phyloP scores from a whole-genome alignment of 352 stramenopile species.

The Pythium graminicola region DNA sequence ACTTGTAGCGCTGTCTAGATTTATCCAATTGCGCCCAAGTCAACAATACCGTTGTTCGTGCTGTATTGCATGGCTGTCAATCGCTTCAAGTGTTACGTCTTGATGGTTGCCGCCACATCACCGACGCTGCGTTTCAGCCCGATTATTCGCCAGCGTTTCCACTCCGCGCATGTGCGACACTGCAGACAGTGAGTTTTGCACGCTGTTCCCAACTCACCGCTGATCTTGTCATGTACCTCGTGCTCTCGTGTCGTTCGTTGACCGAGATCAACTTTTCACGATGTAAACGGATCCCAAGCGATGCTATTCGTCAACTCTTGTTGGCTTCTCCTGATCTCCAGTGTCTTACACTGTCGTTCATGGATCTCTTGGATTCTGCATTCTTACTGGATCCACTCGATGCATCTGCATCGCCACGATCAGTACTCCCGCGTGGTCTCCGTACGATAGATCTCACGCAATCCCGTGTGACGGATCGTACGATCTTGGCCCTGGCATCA shows the following conservation, averaged over 20 bases:
- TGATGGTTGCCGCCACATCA: slow-evolving; percentile 83
- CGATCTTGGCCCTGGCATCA: slow-evolving; percentile 52
- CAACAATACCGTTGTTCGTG: slow-evolving; percentile 78
- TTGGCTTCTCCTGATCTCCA: slow-evolving; percentile 50
- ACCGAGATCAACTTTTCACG: slow-evolving; percentile 75
- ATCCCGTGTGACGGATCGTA: slow-evolving; percentile 59
- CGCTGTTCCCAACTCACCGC: slow-evolving; percentile 78
- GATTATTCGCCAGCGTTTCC: slow-evolving; percentile 69
- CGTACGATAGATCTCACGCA: slow-evolving; percentile 66
- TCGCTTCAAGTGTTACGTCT: slow-evolving; percentile 73
- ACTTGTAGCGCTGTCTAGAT: slow-evolving; percentile 66
- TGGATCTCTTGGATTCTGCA: slow-evolving; percentile 63
- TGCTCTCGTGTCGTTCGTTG: slow-evolving; percentile 70
- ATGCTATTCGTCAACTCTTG: slow-evolving; percentile 65
- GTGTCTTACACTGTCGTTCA: slow-evolving; percentile 78
- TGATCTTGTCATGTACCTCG: slow-evolving; percentile 68
- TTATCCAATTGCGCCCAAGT: slow-evolving; percentile 83
- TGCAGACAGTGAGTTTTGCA: slow-evolving; percentile 72
- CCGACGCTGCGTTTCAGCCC: slow-evolving; percentile 79
- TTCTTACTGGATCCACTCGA: slow-evolving; percentile 27
- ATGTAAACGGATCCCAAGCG: slow-evolving; percentile 78
- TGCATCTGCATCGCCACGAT: slow-evolving; percentile 5
- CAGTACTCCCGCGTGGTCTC: slow-evolving; percentile 34
- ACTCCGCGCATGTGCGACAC: slow-evolving; percentile 62
- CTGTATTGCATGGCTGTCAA: slow-evolving; percentile 70